Conservation (phyloP, 2,329 filamentous ascomycete genomes). For the Lecanosticta acicola region DNA sequence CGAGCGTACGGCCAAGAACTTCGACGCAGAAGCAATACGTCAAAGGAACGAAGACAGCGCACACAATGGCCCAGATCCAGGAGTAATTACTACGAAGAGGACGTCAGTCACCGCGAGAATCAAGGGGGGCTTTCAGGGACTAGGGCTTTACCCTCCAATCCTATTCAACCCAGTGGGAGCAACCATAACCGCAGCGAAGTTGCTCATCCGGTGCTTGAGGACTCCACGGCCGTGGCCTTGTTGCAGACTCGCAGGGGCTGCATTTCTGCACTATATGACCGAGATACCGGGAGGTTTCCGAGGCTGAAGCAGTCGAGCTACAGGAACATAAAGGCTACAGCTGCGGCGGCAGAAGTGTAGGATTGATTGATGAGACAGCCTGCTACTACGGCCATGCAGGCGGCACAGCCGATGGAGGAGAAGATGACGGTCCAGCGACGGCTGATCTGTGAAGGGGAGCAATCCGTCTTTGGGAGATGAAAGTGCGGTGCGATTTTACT, state of each 20-base stretch:
- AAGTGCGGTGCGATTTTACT: not conserved
- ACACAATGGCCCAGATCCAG: conserved; percentile 52
- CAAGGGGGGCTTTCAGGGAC: no score
- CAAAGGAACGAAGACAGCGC: conserved; percentile 45
- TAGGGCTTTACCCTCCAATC: conserved; percentile 29
- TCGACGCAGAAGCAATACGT: conserved; percentile 37
- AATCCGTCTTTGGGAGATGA: not conserved
- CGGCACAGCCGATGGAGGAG: conserved; percentile 31
- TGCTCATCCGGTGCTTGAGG: conserved; percentile 47
- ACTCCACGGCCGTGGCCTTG: conserved; percentile 46
- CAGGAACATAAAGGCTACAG: conserved; percentile 41
- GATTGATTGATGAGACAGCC: conserved; percentile 28
- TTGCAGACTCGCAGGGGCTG: conserved; percentile 46
- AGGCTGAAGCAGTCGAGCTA: conserved; percentile 53
- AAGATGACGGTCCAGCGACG: conserved; percentile 28
- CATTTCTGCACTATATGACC: conserved; percentile 44
- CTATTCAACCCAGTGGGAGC: conserved; percentile 20
- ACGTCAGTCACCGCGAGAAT: no score
- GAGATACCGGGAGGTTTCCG: conserved; percentile 39
- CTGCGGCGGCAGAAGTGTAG: conserved; percentile 27
- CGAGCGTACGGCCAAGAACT: conserved; percentile 25
- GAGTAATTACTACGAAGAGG: conserved; percentile 42
- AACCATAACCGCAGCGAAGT: conserved; percentile 37
- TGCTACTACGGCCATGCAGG: conserved; percentile 34
- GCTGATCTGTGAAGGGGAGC: conserved; percentile 18